Percentiles rank a stretch among this genome's conserved stretches.
Evolutionary conservation across 352 stramenopile species (phyloP).

Genomic region (Phytophthora tentaculata): DNA sequence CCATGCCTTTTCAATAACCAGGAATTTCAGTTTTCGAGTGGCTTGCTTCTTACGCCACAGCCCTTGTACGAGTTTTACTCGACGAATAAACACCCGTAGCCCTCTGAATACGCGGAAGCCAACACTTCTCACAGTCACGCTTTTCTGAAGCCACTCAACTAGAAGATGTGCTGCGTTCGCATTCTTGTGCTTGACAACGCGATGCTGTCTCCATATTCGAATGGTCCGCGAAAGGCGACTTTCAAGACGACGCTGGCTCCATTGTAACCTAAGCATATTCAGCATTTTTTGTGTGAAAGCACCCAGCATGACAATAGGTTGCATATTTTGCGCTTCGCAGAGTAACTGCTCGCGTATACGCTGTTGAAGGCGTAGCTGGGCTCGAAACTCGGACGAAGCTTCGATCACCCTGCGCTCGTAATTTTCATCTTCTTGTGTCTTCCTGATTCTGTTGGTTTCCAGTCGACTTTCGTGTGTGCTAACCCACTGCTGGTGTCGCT

Average conservation of each 20-base stretch:
- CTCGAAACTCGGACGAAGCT: slow-evolving; percentile 54
- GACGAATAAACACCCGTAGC: slow-evolving; percentile 55
- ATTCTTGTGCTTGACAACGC: slow-evolving; percentile 40
- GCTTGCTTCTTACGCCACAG: slow-evolving; percentile 59
- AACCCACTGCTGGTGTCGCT: slow-evolving; percentile 50
- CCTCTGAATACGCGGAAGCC: slow-evolving; percentile 63
- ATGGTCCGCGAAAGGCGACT: slow-evolving; percentile 47
- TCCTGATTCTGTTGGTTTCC: slow-evolving; percentile 37
- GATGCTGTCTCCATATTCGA: slow-evolving; percentile 53
- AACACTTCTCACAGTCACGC: slow-evolving; percentile 58
- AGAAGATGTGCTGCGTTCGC: slow-evolving; percentile 45
- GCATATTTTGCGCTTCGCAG: slow-evolving; percentile 44
- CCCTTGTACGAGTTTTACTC: slow-evolving; percentile 57
- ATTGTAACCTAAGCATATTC: slow-evolving; percentile 39
- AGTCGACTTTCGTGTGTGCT: slow-evolving; percentile 46
- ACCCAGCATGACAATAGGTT: slow-evolving; percentile 53
- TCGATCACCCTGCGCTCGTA: slow-evolving; percentile 53
- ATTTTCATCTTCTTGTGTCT: slow-evolving; percentile 54
- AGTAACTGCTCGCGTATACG: slow-evolving; percentile 44
- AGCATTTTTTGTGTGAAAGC: slow-evolving; percentile 59
- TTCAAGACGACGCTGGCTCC: slow-evolving; percentile 44
- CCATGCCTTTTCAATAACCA: slow-evolving; percentile 58
- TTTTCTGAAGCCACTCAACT: slow-evolving; percentile 71
- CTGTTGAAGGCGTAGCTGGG: slow-evolving; percentile 47
- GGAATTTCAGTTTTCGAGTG: slow-evolving; percentile 40